phyloP scores from a whole-genome alignment of 768 basidiomycete genomes.

The Leccinum arenicola region DNA sequence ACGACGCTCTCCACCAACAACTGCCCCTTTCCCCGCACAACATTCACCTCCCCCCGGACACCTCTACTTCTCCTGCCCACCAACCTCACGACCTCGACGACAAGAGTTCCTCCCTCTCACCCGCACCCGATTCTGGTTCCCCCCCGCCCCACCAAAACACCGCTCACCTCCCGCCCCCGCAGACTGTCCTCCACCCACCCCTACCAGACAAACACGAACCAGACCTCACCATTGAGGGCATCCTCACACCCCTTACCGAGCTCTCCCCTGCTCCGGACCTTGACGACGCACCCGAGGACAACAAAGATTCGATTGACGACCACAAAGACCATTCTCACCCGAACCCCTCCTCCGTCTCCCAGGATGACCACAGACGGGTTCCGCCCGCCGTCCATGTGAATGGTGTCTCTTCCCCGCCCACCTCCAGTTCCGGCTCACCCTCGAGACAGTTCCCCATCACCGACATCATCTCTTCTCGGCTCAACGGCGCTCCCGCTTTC shows the following conservation, averaged over 20 bases:
- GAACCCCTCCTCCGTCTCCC: slow-evolving; percentile 18
- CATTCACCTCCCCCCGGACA: slow-evolving; percentile 10
- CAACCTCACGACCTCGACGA: slow-evolving; percentile 32
- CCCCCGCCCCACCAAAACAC: slow-evolving; percentile 28
- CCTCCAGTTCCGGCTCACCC: slow-evolving; percentile 20
- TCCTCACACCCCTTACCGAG: slow-evolving; percentile 72
- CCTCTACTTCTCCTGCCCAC: slow-evolving; percentile 10
- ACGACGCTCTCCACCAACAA: slow-evolving; percentile 23
- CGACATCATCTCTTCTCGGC: slow-evolving; percentile 22
- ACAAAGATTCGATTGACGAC: slow-evolving; percentile 37
- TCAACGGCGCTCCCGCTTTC: slow-evolving; percentile 17
- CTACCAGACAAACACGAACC: slow-evolving; percentile 30
- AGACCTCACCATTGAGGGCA: slow-evolving; percentile 32
- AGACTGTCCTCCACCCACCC: slow-evolving; percentile 17
- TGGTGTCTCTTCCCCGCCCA: slow-evolving; percentile 20
- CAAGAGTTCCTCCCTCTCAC: slow-evolving; percentile 57
- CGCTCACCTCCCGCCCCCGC: slow-evolving; percentile 17
- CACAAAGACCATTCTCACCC: slow-evolving; percentile 15
- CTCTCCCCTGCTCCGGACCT: slow-evolving; percentile 65
- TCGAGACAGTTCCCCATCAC: slow-evolving; percentile 19
- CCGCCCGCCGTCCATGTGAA: slow-evolving; percentile 22
- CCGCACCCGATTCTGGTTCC: slow-evolving; percentile 46
- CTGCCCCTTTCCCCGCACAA: slow-evolving; percentile 20
- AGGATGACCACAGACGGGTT: slow-evolving; percentile 18
- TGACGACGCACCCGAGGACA: slow-evolving; percentile 38